These are phyloP conservation scores for Beauveria asiatica DNA, from an alignment of 2,329 filamentous ascomycete species.

Conservation along the genomic window DNA sequence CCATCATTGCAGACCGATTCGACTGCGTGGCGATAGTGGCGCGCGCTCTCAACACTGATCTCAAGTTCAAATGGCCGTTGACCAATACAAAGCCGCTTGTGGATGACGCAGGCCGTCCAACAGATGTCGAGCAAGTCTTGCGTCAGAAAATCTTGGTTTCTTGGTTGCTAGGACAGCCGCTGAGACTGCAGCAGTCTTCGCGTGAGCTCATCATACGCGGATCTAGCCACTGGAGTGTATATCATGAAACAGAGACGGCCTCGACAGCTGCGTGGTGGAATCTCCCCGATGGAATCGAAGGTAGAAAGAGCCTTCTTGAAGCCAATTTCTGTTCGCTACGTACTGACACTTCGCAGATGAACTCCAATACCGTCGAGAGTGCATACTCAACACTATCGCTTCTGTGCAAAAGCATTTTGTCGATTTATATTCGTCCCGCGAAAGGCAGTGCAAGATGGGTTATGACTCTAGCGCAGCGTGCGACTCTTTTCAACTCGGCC, in stretches of 20 bases:
- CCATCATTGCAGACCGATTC: constrained; percentile 66
- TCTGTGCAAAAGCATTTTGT: constrained; percentile 64
- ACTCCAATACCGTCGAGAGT: constrained; percentile 55
- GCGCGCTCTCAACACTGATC: constrained; percentile 39
- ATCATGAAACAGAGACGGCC: constrained; percentile 20
- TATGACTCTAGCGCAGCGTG: constrained; percentile 66
- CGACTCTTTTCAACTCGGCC: constrained; percentile 70
- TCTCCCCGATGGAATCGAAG: constrained; percentile 59
- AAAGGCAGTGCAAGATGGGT: constrained; percentile 60
- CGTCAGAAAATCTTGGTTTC: constrained; percentile 63
- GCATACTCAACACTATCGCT: constrained; percentile 59
- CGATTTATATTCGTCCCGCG: constrained; percentile 56
- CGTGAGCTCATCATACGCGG: constrained; percentile 59
- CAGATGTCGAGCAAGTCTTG: constrained; percentile 53
- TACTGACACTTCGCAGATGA: constrained; percentile 40
- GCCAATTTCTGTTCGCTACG: neutral
- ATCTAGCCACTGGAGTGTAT: constrained; percentile 48
- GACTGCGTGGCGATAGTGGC: constrained; percentile 52
- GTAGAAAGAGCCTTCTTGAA: constrained; percentile 27
- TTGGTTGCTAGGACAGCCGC: constrained; percentile 54
- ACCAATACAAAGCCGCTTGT: constrained; percentile 31
- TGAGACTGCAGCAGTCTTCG: constrained; percentile 52
- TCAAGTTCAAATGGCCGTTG: constrained; percentile 47
- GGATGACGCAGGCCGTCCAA: constrained; percentile 27
- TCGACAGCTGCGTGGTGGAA: constrained; percentile 59